These are phyloP conservation scores for Thalassiosira sp. DNA, from an alignment of 352 stramenopile species.

Conservation along the genomic window DNA sequence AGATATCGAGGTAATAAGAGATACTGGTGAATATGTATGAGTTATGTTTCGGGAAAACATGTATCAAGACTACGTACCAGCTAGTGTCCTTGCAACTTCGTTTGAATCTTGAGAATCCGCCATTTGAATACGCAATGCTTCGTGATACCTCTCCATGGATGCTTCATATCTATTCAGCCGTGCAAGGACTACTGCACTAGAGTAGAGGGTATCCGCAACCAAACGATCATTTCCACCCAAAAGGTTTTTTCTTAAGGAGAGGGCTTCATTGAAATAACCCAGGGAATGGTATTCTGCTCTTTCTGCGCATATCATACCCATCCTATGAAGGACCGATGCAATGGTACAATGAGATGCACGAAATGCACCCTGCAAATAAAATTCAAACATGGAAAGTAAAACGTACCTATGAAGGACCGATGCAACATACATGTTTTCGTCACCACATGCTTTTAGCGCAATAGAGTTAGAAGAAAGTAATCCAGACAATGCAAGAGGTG, in stretches of 20 bases:
- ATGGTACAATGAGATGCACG: no score
- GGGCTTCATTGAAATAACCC: constrained; percentile 56
- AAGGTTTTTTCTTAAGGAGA: constrained; percentile 53
- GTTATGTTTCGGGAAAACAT: background rate
- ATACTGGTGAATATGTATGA: no score
- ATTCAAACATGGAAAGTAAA: no score
- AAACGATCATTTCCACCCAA: constrained; percentile 51
- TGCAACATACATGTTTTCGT: constrained; percentile 41
- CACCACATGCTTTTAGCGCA: constrained; percentile 55
- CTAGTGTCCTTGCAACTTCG: constrained; percentile 55
- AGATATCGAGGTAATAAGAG: no score
- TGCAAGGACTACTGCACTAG: constrained; percentile 50
- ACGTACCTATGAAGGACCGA: constrained; percentile 50
- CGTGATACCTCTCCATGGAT: constrained; percentile 61
- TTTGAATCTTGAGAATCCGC: constrained; percentile 45
- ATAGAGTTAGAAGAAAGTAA: no score
- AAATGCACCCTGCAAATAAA: no score
- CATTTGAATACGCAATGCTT: constrained; percentile 61
- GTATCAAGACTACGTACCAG: constrained; percentile 26
- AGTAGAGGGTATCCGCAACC: constrained; percentile 54
- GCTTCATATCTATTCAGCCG: constrained; percentile 53
- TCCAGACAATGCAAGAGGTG: no score
- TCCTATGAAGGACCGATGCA: constrained; percentile 52
- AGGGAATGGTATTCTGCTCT: constrained; percentile 48
- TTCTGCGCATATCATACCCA: constrained; percentile 48